Percentiles rank a stretch among this genome's conserved stretches.
These are phyloP conservation scores for Trichoderma sp. DNA, from an alignment of 2,329 filamentous ascomycete species.

Conservation along the genomic window DNA sequence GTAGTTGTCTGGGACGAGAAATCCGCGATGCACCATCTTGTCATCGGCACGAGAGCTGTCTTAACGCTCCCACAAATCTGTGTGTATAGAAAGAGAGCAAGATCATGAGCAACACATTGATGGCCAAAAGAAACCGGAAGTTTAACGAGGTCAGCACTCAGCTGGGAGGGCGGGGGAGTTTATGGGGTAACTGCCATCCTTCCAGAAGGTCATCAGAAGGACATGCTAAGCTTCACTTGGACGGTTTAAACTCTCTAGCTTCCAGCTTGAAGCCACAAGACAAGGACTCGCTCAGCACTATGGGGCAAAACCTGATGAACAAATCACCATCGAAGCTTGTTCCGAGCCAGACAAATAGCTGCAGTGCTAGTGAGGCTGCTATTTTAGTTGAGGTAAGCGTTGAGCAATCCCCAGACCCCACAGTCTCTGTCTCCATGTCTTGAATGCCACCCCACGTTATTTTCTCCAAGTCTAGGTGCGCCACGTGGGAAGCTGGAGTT, in stretches of 20 bases:
- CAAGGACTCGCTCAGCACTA: background rate
- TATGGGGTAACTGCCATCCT: background rate
- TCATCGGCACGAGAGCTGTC: background rate
- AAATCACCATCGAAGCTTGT: background rate
- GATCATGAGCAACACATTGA: background rate
- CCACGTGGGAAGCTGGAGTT: background rate
- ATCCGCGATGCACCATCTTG: background rate
- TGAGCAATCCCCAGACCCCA: background rate
- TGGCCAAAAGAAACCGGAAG: background rate
- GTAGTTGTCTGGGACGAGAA: background rate
- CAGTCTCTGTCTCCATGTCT: background rate
- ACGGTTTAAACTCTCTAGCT: background rate
- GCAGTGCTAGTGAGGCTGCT: background rate
- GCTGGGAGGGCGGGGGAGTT: background rate
- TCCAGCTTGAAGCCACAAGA: background rate
- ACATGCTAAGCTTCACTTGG: background rate
- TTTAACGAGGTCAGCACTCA: background rate
- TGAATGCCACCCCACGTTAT: background rate
- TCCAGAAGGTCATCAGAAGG: background rate
- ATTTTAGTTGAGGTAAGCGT: background rate
- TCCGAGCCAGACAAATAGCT: background rate
- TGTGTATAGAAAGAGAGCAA: background rate
- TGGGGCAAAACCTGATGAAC: background rate
- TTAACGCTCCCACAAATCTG: background rate
- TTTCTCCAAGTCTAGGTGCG: background rate